A percentile compares a stretch with the other conserved stretches of the same genome.
phyloP scores from a whole-genome alignment of 331 rosid genomes.

The Pyrus hybrid region DNA sequence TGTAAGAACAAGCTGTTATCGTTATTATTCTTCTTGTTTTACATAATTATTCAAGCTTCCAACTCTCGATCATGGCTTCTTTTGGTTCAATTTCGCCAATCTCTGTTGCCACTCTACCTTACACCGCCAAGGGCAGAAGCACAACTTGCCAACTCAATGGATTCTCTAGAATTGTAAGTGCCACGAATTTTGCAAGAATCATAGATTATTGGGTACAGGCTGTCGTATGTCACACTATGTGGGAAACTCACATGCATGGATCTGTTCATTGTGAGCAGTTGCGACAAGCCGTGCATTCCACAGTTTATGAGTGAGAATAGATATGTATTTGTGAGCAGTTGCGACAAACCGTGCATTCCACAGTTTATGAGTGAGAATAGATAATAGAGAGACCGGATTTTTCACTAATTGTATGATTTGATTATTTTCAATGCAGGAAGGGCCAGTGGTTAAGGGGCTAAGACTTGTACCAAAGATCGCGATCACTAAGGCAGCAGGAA shows the following conservation, averaged over 20 bases:
- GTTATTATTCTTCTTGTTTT: background rate
- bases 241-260: background rate
- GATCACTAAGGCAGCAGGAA: constrained; percentile 16
- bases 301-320: no score
- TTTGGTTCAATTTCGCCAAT: constrained; percentile 23
- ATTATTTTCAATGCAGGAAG: constrained; percentile 25
- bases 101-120: constrained; percentile 17
- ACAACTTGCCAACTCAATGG: constrained; percentile 16
- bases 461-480: constrained; percentile 26
- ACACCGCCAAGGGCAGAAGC: constrained; percentile 17
- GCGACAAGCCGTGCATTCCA: no score
- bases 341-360: no score
- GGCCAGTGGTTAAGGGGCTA: constrained; percentile 27
- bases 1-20: background rate
- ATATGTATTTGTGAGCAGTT: background rate
- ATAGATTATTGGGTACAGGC: background rate
- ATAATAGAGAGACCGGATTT: background rate
- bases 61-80: constrained; percentile 25
- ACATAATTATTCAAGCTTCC: background rate
- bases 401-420: background rate
- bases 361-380: no score
- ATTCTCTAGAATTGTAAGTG: constrained; percentile 17
- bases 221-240: no score
- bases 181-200: background rate
- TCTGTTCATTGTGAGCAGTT: background rate